These are phyloP conservation scores for Podospora comata DNA, from an alignment of 495 filamentous ascomycete species.

Conservation along the genomic window DNA sequence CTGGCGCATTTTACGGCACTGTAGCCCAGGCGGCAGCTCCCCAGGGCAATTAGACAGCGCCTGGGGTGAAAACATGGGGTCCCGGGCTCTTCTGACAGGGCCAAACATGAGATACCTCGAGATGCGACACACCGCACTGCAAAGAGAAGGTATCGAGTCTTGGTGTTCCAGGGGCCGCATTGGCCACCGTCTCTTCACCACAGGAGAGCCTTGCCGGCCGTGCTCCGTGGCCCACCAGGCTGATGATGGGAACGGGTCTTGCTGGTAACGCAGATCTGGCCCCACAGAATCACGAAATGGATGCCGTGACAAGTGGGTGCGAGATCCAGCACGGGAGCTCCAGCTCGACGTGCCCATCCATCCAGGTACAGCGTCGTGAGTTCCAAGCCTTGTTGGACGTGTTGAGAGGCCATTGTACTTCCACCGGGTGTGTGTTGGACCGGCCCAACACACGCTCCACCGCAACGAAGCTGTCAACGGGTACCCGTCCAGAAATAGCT, in stretches of 20 bases:
- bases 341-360: neutral
- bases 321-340: neutral
- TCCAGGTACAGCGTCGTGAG: neutral
- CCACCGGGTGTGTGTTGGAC: neutral
- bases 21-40: neutral
- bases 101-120: conserved; percentile 4
- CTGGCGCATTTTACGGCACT: conserved; percentile 13
- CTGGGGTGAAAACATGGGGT: neutral
- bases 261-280: conserved; percentile 7
- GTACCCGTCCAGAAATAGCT: neutral
- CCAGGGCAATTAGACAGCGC: neutral
- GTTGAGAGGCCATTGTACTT: neutral
- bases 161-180: neutral
- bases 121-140: conserved; percentile 1
- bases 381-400: neutral
- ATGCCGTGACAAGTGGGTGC: neutral
- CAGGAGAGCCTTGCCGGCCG: neutral
- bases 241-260: neutral
- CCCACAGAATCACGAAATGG: conserved; percentile 3
- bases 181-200: neutral
- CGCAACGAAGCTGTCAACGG: neutral
- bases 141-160: conserved; percentile 2
- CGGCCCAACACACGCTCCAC: neutral
- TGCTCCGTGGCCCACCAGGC: neutral
- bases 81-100: neutral